Conservation (phyloP, 164 flowering plant genomes). For the Annona squamosa region DNA sequence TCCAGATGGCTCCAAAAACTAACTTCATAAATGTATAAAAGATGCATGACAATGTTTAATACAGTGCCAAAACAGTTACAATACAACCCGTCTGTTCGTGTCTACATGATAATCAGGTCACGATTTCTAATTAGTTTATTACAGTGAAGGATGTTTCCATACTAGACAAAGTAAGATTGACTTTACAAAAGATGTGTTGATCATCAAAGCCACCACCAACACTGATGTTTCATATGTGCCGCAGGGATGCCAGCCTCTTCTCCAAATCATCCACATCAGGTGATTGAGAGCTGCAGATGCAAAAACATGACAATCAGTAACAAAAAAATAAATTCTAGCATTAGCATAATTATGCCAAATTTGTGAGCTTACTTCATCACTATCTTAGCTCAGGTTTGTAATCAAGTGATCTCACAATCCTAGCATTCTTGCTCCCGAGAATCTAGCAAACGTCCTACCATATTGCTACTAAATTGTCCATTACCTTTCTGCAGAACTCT, state of each 20-base stretch:
- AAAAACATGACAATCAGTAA: neutral
- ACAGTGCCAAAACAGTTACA: no score
- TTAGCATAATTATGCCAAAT: no score
- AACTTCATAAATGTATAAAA: no score
- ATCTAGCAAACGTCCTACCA: no score
- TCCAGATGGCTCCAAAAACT: no score
- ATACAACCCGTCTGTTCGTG: neutral
- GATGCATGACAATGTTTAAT: no score
- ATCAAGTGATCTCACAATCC: neutral
- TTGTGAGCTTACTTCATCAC: no score
- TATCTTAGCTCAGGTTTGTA: neutral
- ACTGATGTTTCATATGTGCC: slow-evolving; percentile 35
- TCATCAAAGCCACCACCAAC: neutral
- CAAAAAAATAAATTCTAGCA: neutral
- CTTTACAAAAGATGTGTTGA: neutral
- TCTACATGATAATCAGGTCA: neutral
- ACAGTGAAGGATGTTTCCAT: neutral
- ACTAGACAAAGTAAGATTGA: neutral
- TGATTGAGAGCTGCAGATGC: slow-evolving; percentile 36
- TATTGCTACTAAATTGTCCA: no score
- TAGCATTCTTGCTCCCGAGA: neutral
- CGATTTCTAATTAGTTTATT: neutral
- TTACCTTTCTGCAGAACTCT: slow-evolving; percentile 35
- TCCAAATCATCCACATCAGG: slow-evolving; percentile 69
- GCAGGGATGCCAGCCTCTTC: slow-evolving; percentile 84